phyloP scores from a whole-genome alignment of 1,284 basidiomycete genomes.

The Moesziomyces sp. region DNA sequence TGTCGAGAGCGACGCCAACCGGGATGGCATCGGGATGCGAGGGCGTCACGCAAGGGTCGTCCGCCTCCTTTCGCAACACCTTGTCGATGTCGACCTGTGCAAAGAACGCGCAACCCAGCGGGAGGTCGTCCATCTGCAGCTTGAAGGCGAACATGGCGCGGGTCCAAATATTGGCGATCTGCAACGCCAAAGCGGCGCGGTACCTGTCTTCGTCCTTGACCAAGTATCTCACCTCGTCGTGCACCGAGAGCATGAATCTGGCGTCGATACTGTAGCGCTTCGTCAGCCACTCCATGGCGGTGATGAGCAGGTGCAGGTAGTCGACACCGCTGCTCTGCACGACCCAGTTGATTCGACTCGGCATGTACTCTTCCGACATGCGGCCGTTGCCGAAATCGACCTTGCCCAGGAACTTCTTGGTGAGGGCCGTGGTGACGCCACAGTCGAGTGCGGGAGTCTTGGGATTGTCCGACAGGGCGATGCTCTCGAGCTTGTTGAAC shows the following conservation, averaged over 20 bases:
- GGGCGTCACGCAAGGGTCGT: conserved; percentile 94
- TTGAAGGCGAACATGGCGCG: conserved; percentile 89
- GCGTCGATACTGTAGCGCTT: conserved; percentile 85
- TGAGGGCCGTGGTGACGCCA: conserved; percentile 90
- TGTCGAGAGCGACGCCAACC: conserved; percentile 85
- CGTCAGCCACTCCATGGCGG: conserved; percentile 91
- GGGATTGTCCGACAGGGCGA: conserved; percentile 86
- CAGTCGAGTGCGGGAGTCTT: conserved; percentile 93
- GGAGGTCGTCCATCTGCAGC: conserved; percentile 93
- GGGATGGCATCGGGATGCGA: conserved; percentile 85
- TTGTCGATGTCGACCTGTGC: conserved; percentile 94
- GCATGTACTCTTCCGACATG: conserved; percentile 88
- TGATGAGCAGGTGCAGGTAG: conserved; percentile 95
- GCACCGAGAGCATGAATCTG: conserved; percentile 94
- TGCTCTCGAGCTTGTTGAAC: conserved; percentile 99
- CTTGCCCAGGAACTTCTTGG: conserved; percentile 82
- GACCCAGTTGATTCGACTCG: conserved; percentile 98
- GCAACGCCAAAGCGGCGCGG: conserved; percentile 88
- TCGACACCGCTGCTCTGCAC: conserved; percentile 98
- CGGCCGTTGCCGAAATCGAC: conserved; percentile 67
- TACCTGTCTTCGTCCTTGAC: conserved; percentile 88
- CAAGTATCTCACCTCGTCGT: conserved; percentile 95
- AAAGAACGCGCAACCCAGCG: conserved; percentile 89
- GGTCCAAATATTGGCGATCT: conserved; percentile 97
- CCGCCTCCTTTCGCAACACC: conserved; percentile 93